Conservation (phyloP, 352 stramenopile genomes). For the Pythium guiyangense region DNA sequence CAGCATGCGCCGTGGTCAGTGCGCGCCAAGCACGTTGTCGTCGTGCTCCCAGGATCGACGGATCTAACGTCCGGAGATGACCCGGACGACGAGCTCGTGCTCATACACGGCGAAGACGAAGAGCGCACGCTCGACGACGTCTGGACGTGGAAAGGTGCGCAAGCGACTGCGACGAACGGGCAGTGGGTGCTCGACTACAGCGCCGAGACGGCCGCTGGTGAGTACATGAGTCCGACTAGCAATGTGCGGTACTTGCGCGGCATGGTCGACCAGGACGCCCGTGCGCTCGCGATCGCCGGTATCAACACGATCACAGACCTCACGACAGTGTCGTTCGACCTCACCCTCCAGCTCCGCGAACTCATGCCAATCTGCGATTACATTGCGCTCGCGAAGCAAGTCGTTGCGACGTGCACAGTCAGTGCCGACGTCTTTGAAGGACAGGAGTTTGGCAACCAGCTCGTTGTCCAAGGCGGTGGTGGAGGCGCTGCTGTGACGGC, state of each 20-base stretch:
- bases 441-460: conserved; percentile 33
- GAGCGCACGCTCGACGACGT: conserved; percentile 56
- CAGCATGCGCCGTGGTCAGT: conserved; percentile 36
- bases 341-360: conserved; percentile 39
- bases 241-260: conserved; percentile 41
- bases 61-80: conserved; percentile 40
- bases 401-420: conserved; percentile 52
- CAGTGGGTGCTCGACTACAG: conserved; percentile 52
- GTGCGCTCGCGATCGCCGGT: conserved; percentile 42
- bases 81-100: conserved; percentile 43
- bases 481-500: too few species aligned
- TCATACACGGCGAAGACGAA: conserved; percentile 61
- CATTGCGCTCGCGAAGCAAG: conserved; percentile 50
- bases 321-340: conserved; percentile 41
- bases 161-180: not conserved
- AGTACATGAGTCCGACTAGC: conserved; percentile 45
- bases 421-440: conserved; percentile 38
- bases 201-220: conserved; percentile 17
- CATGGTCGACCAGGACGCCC: conserved; percentile 49
- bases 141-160: conserved; percentile 49
- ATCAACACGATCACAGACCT: conserved; percentile 85
- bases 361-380: conserved; percentile 72
- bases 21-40: conserved; percentile 46
- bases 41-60: conserved; percentile 32
- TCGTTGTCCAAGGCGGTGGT: conserved; percentile 38